Evolutionary conservation across 2,329 filamentous ascomycete genomes (phyloP).

Genomic region (Aureobasidium sp.): DNA sequence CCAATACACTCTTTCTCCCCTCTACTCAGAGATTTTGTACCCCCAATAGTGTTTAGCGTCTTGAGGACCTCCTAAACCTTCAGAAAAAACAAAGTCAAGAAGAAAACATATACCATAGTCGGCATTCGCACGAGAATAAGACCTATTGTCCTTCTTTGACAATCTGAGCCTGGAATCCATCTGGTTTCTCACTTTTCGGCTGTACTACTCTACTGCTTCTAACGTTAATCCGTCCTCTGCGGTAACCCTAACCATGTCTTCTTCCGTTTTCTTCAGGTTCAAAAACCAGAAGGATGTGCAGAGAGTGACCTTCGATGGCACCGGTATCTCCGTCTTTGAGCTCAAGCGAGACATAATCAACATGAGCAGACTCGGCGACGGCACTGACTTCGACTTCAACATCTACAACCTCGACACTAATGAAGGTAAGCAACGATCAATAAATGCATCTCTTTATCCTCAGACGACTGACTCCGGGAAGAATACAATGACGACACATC

Average conservation of each 20-base stretch:
- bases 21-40: conserved; percentile 11
- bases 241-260: conserved; percentile 57
- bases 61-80: conserved; percentile 12
- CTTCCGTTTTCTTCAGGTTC: conserved; percentile 99
- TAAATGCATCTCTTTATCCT: background rate
- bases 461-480: conserved; percentile 33
- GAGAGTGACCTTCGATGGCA: conserved; percentile 93
- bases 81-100: conserved; percentile 10
- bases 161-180: conserved; percentile 15
- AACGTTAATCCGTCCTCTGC: conserved; percentile 1
- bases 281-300: conserved; percentile 96
- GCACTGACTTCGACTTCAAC: conserved; percentile 89
- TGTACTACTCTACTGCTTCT: conserved; percentile 3
- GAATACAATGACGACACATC: conserved; percentile 97
- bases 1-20: conserved; percentile 12
- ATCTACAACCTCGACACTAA: conserved; percentile 89
- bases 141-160: conserved; percentile 17
- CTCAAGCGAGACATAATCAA: conserved; percentile 97
- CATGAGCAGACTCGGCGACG: conserved; percentile 88
- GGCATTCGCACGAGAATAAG: conserved; percentile 15
- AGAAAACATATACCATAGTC: conserved; percentile 14
- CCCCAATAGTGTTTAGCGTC: conserved; percentile 13
- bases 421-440: conserved; percentile 59
- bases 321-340: conserved; percentile 96
- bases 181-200: conserved; percentile 10